A percentile compares a stretch with the other conserved stretches of the same genome.
phyloP scores from a whole-genome alignment of 1,139 yeast genomes.

The Debaryomycetaceae sp. region DNA sequence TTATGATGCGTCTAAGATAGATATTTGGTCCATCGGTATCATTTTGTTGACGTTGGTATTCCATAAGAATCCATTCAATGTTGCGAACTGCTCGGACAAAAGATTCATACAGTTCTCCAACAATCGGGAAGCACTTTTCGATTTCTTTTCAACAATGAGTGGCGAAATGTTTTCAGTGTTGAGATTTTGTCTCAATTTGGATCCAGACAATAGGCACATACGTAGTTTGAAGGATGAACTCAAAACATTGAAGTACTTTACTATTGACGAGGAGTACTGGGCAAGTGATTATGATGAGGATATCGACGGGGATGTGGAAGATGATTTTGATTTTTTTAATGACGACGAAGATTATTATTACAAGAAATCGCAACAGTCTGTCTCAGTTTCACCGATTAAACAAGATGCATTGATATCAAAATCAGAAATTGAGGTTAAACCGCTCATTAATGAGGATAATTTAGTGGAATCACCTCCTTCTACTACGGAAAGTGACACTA shows the following conservation, averaged over 20 bases:
- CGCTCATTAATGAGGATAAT: not conserved
- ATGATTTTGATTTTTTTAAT: conserved; percentile 16
- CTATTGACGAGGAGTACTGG: conserved; percentile 77
- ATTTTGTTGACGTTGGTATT: conserved; percentile 81
- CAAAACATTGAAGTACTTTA: conserved; percentile 59
- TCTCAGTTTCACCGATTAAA: conserved; percentile 5
- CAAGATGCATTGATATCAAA: conserved; percentile 1
- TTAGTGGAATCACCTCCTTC: conserved; percentile 3
- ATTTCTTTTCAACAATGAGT: conserved; percentile 87
- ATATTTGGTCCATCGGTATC: conserved; percentile 91
- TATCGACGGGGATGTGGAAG: conserved; percentile 30
- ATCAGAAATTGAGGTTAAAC: not conserved
- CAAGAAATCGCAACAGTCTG: not conserved
- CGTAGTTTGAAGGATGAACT: conserved; percentile 58
- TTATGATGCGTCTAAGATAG: conserved; percentile 85
- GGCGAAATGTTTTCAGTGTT: conserved; percentile 81
- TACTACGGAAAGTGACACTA: conserved; percentile 5
- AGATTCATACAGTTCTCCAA: conserved; percentile 83
- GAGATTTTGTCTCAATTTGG: conserved; percentile 74
- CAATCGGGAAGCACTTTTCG: conserved; percentile 86
- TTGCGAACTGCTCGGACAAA: conserved; percentile 82
- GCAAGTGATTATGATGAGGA: conserved; percentile 45
- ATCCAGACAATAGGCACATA: conserved; percentile 81
- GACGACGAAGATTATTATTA: conserved; percentile 7
- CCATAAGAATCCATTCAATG: conserved; percentile 84